Base-by-base conservation (phyloP, 179 eudicot genomes). In the Corrigiola litoralis region DNA sequence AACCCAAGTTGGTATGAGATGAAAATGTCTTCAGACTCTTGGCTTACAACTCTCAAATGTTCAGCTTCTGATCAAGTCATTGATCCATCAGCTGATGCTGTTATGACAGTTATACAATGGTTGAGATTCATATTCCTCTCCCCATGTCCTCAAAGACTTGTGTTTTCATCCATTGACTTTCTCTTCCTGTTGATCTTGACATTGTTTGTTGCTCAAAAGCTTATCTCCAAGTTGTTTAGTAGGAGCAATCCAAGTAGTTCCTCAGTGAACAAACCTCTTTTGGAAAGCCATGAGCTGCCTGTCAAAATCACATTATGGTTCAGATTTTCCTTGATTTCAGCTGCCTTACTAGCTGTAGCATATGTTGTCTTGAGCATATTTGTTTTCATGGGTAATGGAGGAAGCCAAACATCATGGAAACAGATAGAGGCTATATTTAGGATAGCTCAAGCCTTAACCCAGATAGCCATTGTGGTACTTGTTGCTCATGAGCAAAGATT, bases 121-220 rank as follows among this genome's bases (percentile, higher is more conserved):
- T 1, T 58, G 4, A 65, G 71, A 72, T 72, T 72, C 70, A 72
- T 72, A 12, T 58, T 72, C 28, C 29, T 72, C 34, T 72, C 76
- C 23, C 71, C 71, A 7, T 72, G 76, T 58, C 76, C 76, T 31
- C 76, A 72, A 33, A 72, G 76, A 41, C 66, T 72, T 58, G 25
- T 72, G 5, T 50, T 65, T 42, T 58, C 71, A 49, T 58, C 66
- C 66, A 51, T 65, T 31, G 33, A 72, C 58, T 32, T 58, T 37
- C 14, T 66, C 0, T 59, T 72, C 24, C 1, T 72, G 1, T 42
- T 72, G 1, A 50, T 72, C 32, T 34, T 72, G 45, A 8, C 34
- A 18, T 33, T 65, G 27, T 72, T 72, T 50, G 40, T 58, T 47
- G 36, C 29, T 72, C 71, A 65, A 18, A 72, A 66, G 42, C 14